Percentiles rank a stretch among this genome's conserved stretches.
Conservation (phyloP, 768 basidiomycete genomes). For the Psilocybe subaeruginosa region DNA sequence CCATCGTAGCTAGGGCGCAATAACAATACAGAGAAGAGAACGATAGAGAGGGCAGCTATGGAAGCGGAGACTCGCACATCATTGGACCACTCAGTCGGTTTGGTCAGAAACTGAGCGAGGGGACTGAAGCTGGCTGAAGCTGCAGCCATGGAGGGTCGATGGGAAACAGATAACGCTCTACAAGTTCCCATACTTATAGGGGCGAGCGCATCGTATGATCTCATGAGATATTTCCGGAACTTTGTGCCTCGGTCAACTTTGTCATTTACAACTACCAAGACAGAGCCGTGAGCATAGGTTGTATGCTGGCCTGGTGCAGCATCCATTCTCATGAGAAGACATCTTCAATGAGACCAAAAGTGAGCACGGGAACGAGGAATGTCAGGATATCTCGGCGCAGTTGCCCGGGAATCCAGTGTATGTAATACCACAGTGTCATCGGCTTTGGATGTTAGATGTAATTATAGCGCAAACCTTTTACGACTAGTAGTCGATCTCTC, state of each 20-base stretch:
- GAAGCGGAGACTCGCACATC: background rate
- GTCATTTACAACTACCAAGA: too few relatives aligned
- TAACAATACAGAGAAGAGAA: constrained; percentile 1
- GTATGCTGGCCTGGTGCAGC: too few relatives aligned
- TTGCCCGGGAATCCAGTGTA: background rate
- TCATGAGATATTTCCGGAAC: too few relatives aligned
- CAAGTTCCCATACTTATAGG: background rate
- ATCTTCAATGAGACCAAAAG: too few relatives aligned
- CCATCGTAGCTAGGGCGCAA: background rate
- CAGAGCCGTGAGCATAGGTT: too few relatives aligned
- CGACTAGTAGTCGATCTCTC: too few relatives aligned
- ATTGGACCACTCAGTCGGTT: constrained; percentile 2
- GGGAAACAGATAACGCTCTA: background rate
- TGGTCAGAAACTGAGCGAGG: constrained; percentile 3
- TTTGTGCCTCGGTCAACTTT: too few relatives aligned
- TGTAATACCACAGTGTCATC: background rate
- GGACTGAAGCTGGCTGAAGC: constrained; percentile 9
- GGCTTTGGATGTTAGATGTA: too few relatives aligned
- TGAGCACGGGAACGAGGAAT: background rate
- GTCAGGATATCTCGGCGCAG: background rate
- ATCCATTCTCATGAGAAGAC: too few relatives aligned
- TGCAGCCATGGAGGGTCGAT: background rate
- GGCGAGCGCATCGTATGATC: too few relatives aligned
- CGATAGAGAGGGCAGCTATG: background rate
- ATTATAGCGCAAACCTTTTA: too few relatives aligned